Base-by-base conservation (phyloP, 2,329 filamentous ascomycete species). In the Dothiorella sarmentorum region DNA sequence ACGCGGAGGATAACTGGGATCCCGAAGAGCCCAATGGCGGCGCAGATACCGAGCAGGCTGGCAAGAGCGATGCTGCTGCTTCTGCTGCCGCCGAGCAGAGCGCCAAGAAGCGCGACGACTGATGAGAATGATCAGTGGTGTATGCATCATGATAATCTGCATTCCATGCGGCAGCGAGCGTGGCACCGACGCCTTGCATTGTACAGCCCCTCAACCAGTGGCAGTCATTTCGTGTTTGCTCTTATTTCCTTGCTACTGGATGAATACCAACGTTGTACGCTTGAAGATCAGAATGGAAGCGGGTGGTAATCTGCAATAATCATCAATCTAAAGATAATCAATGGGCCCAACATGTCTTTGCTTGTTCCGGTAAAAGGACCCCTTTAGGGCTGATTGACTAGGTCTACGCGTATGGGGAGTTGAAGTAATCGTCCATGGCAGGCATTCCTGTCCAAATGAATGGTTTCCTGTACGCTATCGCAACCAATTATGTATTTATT, bases 1-100 rank as follows among this genome's bases (percentile, higher is more conserved):
- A 96, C 73, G 82, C 78, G 1, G 83, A 84, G 60, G 83, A 86
- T 65, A 27, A 27, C 4, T 88, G 84, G 85, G 85, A 87, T 53
- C 81, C 83, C 2, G 84, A 84, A 27, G 84, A 76, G 40, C 70
- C 68, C 5, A 56, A 62, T 35, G 37, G 64, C 15, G 55, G 55
- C 10, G 40, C 42, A 18, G 43, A 57, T 3, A 27, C 42, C 15
- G 43, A 45, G 10, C 42, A 57, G n/a, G 55, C 40, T 27, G 55
- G 42, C 22, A 45, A 45, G 27, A 18, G 7, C 9, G 40, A 35
- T 22, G 29, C 40, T 5, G 37, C 49, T 26, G n/a, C 33, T 11
- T 15, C 49, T n/a, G 49, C 49, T 4, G 55, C 42, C 1, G 42
- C 29, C 7, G 40, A 44, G n/a, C 40, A 57, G 22, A 47, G 42